Evolutionary conservation across 1,284 basidiomycete genomes (phyloP).

Genomic region (Rhodotorula sp.): DNA sequence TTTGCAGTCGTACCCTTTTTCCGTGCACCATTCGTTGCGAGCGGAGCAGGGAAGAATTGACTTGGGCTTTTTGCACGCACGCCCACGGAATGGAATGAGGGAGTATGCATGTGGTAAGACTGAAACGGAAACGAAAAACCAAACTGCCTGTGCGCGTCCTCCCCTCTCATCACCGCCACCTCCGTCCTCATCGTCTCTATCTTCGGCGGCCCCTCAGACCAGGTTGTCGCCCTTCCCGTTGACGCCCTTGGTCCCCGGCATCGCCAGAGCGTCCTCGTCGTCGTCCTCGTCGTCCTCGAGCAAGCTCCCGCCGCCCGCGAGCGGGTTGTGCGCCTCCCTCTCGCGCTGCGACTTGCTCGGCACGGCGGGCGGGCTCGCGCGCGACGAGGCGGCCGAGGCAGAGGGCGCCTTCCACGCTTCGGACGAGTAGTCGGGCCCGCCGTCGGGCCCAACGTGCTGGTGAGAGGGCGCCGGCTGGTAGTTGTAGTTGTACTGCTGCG

Average conservation of each 20-base stretch:
- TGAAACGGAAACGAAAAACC: no score
- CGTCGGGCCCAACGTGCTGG: not conserved
- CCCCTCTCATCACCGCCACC: no score
- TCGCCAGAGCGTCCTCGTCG: conserved; percentile 26
- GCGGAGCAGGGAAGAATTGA: no score
- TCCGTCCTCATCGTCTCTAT: no score
- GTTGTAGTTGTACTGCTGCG: conserved; percentile 13
- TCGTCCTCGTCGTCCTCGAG: conserved; percentile 34
- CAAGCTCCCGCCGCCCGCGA: conserved; percentile 23
- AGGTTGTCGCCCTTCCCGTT: not conserved
- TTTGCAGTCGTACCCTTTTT: not conserved
- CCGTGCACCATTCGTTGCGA: not conserved
- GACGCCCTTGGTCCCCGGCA: conserved; percentile 22
- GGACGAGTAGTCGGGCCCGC: conserved; percentile 18
- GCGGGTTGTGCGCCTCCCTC: conserved; percentile 21
- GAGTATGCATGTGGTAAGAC: no score
- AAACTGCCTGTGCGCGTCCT: no score
- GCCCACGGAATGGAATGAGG: no score
- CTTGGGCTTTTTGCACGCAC: no score
- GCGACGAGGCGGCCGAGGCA: not conserved
- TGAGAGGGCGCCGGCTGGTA: conserved; percentile 15
- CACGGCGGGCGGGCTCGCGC: conserved; percentile 6
- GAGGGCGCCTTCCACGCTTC: conserved; percentile 18
- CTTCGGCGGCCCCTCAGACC: not conserved
- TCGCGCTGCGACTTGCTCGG: not conserved